phyloP scores from a whole-genome alignment of 2,329 filamentous ascomycete genomes.

The Fusarium sp. region DNA sequence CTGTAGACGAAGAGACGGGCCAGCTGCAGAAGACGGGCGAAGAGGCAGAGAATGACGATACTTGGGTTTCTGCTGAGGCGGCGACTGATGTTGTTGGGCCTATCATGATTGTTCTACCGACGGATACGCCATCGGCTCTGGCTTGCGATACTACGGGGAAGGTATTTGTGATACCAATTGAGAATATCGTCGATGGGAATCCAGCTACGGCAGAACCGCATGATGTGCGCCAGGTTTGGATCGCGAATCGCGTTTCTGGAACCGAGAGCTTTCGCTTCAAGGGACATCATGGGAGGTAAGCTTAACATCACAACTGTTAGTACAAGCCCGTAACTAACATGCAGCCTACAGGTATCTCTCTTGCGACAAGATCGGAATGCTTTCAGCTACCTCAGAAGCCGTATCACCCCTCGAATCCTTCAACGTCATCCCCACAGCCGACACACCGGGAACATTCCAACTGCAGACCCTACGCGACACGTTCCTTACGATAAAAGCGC shows the following conservation, averaged over 20 bases:
- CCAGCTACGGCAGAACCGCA: constrained; percentile 91
- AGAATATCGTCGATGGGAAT: constrained; percentile 90
- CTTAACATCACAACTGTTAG: background rate
- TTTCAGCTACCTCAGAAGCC: constrained; percentile 83
- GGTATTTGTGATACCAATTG: constrained; percentile 83
- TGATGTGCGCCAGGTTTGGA: constrained; percentile 95
- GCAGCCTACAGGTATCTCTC: constrained; percentile 77
- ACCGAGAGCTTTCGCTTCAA: constrained; percentile 88
- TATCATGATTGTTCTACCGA: constrained; percentile 84
- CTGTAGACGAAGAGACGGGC: constrained; percentile 22
- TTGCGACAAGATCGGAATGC: constrained; percentile 84
- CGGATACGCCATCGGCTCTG: constrained; percentile 77
- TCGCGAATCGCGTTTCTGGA: constrained; percentile 85
- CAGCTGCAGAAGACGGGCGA: constrained; percentile 46
- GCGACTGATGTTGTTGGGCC: constrained; percentile 83
- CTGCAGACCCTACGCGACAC: constrained; percentile 79
- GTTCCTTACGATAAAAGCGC: constrained; percentile 73
- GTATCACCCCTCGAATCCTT: constrained; percentile 89
- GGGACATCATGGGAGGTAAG: constrained; percentile 85
- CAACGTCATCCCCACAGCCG: constrained; percentile 71
- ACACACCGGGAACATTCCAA: constrained; percentile 78
- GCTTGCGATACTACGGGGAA: constrained; percentile 89
- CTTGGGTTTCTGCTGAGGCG: constrained; percentile 88
- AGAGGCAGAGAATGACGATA: constrained; percentile 75
- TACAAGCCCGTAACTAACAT: constrained; percentile 7